Conservation (phyloP, 2,329 filamentous ascomycete species). For the Pestalotiopsis sp. region DNA sequence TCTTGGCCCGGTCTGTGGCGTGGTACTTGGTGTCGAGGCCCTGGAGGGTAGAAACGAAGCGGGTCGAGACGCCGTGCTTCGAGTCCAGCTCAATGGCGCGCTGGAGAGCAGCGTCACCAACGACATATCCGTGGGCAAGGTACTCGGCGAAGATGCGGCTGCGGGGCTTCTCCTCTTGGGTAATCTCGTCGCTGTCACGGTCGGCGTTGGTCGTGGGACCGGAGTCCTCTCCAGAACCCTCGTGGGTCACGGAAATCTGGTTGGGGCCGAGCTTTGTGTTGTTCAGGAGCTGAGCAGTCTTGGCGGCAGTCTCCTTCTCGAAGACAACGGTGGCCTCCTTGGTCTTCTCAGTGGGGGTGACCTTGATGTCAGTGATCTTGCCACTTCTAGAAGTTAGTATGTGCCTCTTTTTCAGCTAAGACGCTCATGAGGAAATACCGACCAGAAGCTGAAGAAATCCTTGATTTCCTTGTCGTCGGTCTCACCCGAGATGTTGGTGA, state of each 20-base stretch:
- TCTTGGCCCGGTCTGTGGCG: constrained; percentile 81
- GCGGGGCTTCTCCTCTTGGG: constrained; percentile 96
- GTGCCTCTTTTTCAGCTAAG: background rate
- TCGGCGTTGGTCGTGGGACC: constrained; percentile 55
- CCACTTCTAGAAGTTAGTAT: constrained; percentile 55
- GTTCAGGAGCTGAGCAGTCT: constrained; percentile 94
- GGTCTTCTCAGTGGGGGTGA: constrained; percentile 64
- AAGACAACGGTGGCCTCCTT: constrained; percentile 93
- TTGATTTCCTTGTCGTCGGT: constrained; percentile 89
- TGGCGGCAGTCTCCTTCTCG: constrained; percentile 94
- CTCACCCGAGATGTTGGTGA: constrained; percentile 81
- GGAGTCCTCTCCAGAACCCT: constrained; percentile 63
- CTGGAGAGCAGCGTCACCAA: constrained; percentile 75
- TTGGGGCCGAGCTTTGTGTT: constrained; percentile 91
- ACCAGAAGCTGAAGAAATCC: constrained; percentile 98
- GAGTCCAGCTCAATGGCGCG: constrained; percentile 84
- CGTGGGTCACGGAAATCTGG: constrained; percentile 73
- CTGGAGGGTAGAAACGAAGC: constrained; percentile 76
- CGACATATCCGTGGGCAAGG: constrained; percentile 88
- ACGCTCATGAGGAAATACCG: constrained; percentile 33
- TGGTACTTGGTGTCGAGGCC: constrained; percentile 84
- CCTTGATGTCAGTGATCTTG: constrained; percentile 83
- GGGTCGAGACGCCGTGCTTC: constrained; percentile 80
- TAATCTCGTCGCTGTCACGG: constrained; percentile 67
- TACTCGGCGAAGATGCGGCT: constrained; percentile 94